Percentiles rank a stretch among this genome's conserved stretches.
Evolutionary conservation across 768 basidiomycete genomes (phyloP).

Genomic region (Naganishia onofrii): DNA sequence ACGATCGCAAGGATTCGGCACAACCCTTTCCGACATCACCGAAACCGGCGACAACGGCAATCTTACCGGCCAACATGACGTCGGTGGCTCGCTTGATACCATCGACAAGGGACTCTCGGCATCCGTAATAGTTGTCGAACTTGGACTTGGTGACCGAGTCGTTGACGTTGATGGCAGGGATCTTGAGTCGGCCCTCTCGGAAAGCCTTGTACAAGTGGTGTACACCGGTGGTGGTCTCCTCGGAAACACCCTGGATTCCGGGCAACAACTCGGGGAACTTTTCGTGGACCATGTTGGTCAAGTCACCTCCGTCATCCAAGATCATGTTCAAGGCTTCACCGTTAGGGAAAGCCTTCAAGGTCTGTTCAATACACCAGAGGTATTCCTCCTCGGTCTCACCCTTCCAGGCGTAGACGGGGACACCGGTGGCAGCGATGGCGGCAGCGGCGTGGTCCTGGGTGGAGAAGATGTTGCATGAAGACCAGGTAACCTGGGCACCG

Average conservation of each 20-base stretch:
- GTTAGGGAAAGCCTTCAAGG: slow-evolving; percentile 77
- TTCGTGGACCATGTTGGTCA: slow-evolving; percentile 90
- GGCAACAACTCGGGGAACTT: slow-evolving; percentile 85
- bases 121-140: slow-evolving; percentile 82
- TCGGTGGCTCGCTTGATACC: slow-evolving; percentile 99
- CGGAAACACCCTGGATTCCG: slow-evolving; percentile 87
- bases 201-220: slow-evolving; percentile 98
- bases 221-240: slow-evolving; percentile 99
- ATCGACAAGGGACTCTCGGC: slow-evolving; percentile 98
- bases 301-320: slow-evolving; percentile 96
- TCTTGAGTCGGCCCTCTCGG: slow-evolving; percentile 91
- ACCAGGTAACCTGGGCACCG: slow-evolving; percentile 98
- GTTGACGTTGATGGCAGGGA: slow-evolving; percentile 99
- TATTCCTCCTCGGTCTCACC: slow-evolving; percentile 99
- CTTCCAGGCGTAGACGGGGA: slow-evolving; percentile 99
- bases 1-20: slow-evolving; percentile 93
- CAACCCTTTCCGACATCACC: slow-evolving; percentile 99
- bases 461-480: slow-evolving; percentile 99
- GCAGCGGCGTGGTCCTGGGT: slow-evolving; percentile 99
- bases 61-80: slow-evolving; percentile 99
- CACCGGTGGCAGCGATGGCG: slow-evolving; percentile 95
- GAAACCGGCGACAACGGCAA: slow-evolving; percentile 96
- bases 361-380: slow-evolving; percentile 96
- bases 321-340: slow-evolving; percentile 94
- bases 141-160: slow-evolving; percentile 99